Evolutionary conservation across 805 yeast species (phyloP).

Genomic region (Ogataea nakhonphanomensis): DNA sequence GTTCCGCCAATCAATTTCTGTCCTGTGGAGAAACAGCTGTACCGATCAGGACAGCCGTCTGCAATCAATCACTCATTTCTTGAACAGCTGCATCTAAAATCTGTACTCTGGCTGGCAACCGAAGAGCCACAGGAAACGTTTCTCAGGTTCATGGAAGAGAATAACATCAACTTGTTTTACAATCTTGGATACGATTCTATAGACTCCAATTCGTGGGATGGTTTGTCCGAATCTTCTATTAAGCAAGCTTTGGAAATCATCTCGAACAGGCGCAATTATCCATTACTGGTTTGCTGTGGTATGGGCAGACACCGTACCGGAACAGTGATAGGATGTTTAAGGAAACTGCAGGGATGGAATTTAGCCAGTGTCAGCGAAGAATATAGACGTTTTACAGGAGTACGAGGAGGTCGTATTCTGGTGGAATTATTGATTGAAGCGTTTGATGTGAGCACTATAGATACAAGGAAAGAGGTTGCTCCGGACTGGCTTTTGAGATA

Average conservation of each 20-base stretch:
- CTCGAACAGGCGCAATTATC: slow-evolving; percentile 69
- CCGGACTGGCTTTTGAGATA: slow-evolving; percentile 45
- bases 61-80: slow-evolving; percentile 88
- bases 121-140: slow-evolving; percentile 94
- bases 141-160: slow-evolving; percentile 71
- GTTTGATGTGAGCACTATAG: slow-evolving; percentile 46
- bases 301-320: slow-evolving; percentile 99
- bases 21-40: slow-evolving; percentile 85
- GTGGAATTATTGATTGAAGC: slow-evolving; percentile 88
- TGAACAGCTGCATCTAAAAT: slow-evolving; percentile 65
- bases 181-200: slow-evolving; percentile 60
- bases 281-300: slow-evolving; percentile 90
- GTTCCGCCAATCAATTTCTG: slow-evolving; percentile 95
- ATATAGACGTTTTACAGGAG: slow-evolving; percentile 89
- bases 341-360: slow-evolving; percentile 97
- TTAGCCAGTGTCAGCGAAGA: slow-evolving; percentile 90
- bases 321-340: slow-evolving; percentile 88
- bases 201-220: slow-evolving; percentile 87
- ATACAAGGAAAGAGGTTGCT: slow-evolving; percentile 39
- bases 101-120: slow-evolving; percentile 90
- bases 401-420: slow-evolving; percentile 85
- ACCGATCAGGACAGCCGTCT: slow-evolving; percentile 92
- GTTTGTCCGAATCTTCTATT: slow-evolving; percentile 78
- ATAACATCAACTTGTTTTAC: slow-evolving; percentile 73
- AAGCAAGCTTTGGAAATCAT: slow-evolving; percentile 75